phyloP scores from a whole-genome alignment of 768 basidiomycete species.

The Termitomyces sp. region DNA sequence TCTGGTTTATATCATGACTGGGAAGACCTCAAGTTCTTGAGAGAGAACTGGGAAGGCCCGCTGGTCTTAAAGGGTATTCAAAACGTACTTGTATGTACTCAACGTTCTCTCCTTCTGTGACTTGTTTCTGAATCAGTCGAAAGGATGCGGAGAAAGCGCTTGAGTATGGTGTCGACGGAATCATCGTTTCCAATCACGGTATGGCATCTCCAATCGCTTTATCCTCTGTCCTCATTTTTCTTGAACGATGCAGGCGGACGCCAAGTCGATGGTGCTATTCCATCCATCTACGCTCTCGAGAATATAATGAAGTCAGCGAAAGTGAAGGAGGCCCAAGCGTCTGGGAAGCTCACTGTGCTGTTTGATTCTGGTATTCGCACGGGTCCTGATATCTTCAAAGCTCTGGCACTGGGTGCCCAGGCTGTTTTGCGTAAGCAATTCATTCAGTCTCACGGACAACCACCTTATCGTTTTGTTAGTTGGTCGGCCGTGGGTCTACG shows the following conservation, averaged over 20 bases:
- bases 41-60: slow-evolving; percentile 75
- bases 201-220: slow-evolving; percentile 7
- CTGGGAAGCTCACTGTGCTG: slow-evolving; percentile 63
- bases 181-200: slow-evolving; percentile 83
- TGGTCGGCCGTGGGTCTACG: slow-evolving; percentile 74
- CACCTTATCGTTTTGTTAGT: slow-evolving; percentile 34
- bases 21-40: slow-evolving; percentile 68
- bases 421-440: slow-evolving; percentile 62
- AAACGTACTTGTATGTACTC: slow-evolving; percentile 43
- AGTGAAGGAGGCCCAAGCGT: slow-evolving; percentile 51
- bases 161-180: slow-evolving; percentile 62
- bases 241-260: slow-evolving; percentile 48
- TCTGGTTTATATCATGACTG: slow-evolving; percentile 64
- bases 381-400: slow-evolving; percentile 81
- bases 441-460: not conserved
- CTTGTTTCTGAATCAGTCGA: not conserved
- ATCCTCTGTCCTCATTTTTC: not conserved
- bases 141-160: slow-evolving; percentile 72
- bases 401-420: slow-evolving; percentile 83
- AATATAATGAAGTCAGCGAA: slow-evolving; percentile 61
- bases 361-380: slow-evolving; percentile 83
- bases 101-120: not conserved
- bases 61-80: slow-evolving; percentile 79
- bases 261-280: slow-evolving; percentile 76
- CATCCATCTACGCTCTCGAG: slow-evolving; percentile 69